Conservation (phyloP, 129 eudicot genomes). For the Daucus carota region DH1_v3.0 NC_030385.2:41958001-41958500, state of each 20-base stretch:
- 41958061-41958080: neutral
- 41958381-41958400: slow-evolving; percentile 76
- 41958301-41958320: slow-evolving; percentile 69
- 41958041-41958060: neutral
- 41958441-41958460: slow-evolving; percentile 60
- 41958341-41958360: slow-evolving; percentile 91
- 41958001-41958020: neutral
- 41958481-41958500: slow-evolving; percentile 16
- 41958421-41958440: slow-evolving; percentile 65
- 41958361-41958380: slow-evolving; percentile 90
- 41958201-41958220: neutral
- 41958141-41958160: neutral
- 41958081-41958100: neutral
- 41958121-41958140: neutral
- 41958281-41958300: slow-evolving; percentile 27
- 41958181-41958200: neutral
- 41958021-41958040: neutral
- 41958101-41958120: neutral
- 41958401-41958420: slow-evolving; percentile 89
- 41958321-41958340: slow-evolving; percentile 64
- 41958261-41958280: neutral
- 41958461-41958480: slow-evolving; percentile 43
- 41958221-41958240: neutral
- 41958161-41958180: neutral
- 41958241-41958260: neutral